phyloP scores from a whole-genome alignment of 768 basidiomycete species.

The Polyporus arcularius region DNA sequence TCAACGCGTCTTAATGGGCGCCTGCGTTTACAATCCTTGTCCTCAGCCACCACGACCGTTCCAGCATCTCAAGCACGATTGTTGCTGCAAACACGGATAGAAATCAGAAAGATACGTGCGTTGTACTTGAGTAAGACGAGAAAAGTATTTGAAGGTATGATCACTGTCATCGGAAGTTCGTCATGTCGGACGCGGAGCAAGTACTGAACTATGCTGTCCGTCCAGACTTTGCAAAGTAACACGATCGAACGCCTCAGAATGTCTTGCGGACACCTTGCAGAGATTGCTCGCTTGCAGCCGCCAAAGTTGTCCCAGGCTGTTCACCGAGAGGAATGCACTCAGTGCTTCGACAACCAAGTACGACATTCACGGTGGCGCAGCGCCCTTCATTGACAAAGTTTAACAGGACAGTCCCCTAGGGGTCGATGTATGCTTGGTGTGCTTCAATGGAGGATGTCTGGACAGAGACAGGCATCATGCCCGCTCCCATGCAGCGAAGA shows the following conservation, averaged over 20 bases:
- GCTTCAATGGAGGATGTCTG: slow-evolving; percentile 94
- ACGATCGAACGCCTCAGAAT: slow-evolving; percentile 9
- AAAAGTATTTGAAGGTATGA: slow-evolving; percentile 4
- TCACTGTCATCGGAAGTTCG: neutral
- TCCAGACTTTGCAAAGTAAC: neutral
- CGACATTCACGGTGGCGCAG: slow-evolving; percentile 6
- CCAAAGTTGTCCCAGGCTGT: slow-evolving; percentile 73
- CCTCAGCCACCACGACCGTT: neutral
- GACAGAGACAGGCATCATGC: slow-evolving; percentile 68
- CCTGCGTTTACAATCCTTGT: neutral
- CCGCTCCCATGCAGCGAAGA: slow-evolving; percentile 66
- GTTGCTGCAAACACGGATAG: neutral
- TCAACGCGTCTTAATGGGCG: slow-evolving; percentile 10
- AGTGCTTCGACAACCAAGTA: slow-evolving; percentile 95
- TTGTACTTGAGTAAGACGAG: neutral
- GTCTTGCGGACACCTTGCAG: slow-evolving; percentile 54
- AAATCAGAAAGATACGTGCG: too few species aligned
- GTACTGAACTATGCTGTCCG: neutral
- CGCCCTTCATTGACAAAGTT: neutral
- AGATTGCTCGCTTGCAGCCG: slow-evolving; percentile 49
- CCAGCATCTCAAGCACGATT: neutral
- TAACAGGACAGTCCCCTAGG: slow-evolving; percentile 72
- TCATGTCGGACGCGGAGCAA: neutral
- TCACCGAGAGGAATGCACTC: slow-evolving; percentile 93
- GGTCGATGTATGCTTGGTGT: slow-evolving; percentile 85